A percentile compares a stretch with the other conserved stretches of the same genome.
phyloP scores from a whole-genome alignment of 2,329 filamentous ascomycete species.

The Diaporthe sp. region DNA sequence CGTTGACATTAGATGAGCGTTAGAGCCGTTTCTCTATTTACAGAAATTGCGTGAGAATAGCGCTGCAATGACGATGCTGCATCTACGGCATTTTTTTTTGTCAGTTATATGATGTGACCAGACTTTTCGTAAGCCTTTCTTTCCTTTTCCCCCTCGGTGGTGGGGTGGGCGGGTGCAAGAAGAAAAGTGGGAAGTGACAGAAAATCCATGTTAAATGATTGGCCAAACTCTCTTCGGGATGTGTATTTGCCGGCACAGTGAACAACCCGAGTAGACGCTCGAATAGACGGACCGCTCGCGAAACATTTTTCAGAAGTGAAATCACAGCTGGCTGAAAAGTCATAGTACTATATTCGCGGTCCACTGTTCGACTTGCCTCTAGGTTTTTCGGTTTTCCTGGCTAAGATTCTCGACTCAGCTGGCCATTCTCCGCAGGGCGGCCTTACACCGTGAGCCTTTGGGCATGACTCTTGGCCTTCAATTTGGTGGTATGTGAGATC shows the following conservation, averaged over 20 bases:
- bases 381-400: no score
- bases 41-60: not conserved
- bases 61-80: not conserved
- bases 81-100: no score
- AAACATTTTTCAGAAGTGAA: not conserved
- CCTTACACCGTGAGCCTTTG: not conserved
- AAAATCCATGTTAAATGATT: slow-evolving; percentile 19
- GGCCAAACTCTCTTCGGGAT: not conserved
- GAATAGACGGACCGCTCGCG: not conserved
- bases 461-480: not conserved
- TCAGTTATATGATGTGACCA: not conserved
- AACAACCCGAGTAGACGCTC: not conserved
- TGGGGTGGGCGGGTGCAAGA: not conserved
- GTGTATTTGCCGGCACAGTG: not conserved
- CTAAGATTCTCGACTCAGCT: not conserved
- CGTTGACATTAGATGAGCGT: not conserved
- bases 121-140: not conserved
- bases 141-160: not conserved
- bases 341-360: no score
- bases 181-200: slow-evolving; percentile 19
- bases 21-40: not conserved
- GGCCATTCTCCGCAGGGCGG: not conserved
- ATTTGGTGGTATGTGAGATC: not conserved
- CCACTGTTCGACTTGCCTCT: no score
- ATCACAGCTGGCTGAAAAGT: not conserved